phyloP scores from a whole-genome alignment of 106 monocot genomes.

The Xerophyta viscosa region DNA sequence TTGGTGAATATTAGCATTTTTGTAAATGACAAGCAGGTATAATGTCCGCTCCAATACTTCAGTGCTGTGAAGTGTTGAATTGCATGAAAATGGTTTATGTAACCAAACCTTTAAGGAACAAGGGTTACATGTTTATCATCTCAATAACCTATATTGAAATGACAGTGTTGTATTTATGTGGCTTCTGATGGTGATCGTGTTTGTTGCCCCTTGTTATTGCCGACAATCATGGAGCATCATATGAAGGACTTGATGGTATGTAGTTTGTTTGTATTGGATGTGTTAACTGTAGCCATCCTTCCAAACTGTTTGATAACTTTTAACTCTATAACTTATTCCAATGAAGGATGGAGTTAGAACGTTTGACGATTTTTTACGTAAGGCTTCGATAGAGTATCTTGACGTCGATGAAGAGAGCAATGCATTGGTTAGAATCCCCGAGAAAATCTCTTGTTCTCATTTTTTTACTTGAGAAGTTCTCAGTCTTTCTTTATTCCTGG shows the following conservation, averaged over 20 bases:
- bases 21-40: constrained; percentile 85
- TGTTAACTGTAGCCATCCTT: no score
- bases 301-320: constrained; percentile 4
- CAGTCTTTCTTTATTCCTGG: background rate
- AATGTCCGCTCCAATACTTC: background rate
- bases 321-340: no score
- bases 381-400: constrained; percentile 89
- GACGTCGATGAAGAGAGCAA: constrained; percentile 99
- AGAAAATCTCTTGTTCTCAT: background rate
- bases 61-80: no score
- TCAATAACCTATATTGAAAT: background rate
- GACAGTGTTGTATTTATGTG: constrained; percentile 76
- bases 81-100: no score
- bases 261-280: no score
- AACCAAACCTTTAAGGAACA: no score
- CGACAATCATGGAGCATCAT: constrained; percentile 88
- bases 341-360: constrained; percentile 71
- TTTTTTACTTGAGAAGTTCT: no score
- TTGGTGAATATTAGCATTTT: constrained; percentile 95
- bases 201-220: constrained; percentile 98
- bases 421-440: constrained; percentile 54
- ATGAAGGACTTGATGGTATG: constrained; percentile 83
- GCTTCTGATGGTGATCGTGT: constrained; percentile 98
- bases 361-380: constrained; percentile 83
- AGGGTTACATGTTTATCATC: no score